Conservation (phyloP, 2,329 filamentous ascomycete genomes). For the Lecanoromycetidae sp. region DNA sequence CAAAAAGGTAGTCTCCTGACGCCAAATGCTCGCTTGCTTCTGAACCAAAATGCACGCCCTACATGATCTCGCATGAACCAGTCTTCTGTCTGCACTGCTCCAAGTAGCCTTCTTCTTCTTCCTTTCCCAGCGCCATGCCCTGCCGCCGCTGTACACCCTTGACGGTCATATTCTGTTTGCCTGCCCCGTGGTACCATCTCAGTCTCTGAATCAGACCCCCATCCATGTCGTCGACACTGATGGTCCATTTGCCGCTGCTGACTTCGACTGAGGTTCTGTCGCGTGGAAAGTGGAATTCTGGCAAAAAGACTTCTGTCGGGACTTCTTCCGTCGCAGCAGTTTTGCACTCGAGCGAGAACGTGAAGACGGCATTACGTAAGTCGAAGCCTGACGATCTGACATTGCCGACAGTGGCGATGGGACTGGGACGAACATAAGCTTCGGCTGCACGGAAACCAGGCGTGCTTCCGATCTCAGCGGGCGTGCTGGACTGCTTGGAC, state of each 20-base stretch:
- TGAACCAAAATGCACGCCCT: slow-evolving; percentile 6
- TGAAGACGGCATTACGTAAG: slow-evolving; percentile 64
- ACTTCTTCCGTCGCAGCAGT: slow-evolving; percentile 47
- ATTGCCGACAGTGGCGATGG: slow-evolving; percentile 61
- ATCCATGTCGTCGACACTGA: slow-evolving; percentile 59
- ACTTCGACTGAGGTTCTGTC: slow-evolving; percentile 60
- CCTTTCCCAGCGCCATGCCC: slow-evolving; percentile 44
- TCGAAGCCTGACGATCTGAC: slow-evolving; percentile 69
- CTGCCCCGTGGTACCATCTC: slow-evolving; percentile 85
- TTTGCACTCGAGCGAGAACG: slow-evolving; percentile 53
- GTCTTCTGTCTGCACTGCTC: slow-evolving; percentile 44
- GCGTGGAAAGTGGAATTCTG: slow-evolving; percentile 82
- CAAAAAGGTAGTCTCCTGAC: neutral
- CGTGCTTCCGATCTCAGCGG: slow-evolving; percentile 48
- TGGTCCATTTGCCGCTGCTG: slow-evolving; percentile 80
- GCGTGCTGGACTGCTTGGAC: slow-evolving; percentile 40
- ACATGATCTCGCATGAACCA: slow-evolving; percentile 43
- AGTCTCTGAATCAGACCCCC: slow-evolving; percentile 61
- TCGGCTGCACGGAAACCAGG: slow-evolving; percentile 81
- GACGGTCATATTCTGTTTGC: slow-evolving; percentile 67
- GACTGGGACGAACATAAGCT: slow-evolving; percentile 78
- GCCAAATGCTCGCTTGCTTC: neutral
- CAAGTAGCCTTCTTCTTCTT: slow-evolving; percentile 67
- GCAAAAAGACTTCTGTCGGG: slow-evolving; percentile 75
- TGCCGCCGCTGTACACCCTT: slow-evolving; percentile 58